These are phyloP conservation scores for Zymoseptoria pseudotritici DNA, from an alignment of 2,329 filamentous ascomycete genomes.

Conservation along the genomic window DNA sequence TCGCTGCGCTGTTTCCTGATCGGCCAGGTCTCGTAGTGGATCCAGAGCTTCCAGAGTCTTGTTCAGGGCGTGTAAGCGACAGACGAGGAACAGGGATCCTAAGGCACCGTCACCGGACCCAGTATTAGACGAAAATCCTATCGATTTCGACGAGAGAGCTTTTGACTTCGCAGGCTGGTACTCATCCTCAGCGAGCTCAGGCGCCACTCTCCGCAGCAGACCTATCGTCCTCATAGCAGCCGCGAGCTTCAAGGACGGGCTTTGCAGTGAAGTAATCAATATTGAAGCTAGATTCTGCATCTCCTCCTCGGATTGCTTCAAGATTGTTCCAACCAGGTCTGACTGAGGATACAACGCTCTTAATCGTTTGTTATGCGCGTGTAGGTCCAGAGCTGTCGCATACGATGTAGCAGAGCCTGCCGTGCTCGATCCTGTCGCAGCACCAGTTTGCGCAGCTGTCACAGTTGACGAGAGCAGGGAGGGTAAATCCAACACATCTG, in stretches of 20 bases:
- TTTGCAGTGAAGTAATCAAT: constrained; percentile 68
- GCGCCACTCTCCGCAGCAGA: constrained; percentile 80
- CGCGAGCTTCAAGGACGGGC: constrained; percentile 75
- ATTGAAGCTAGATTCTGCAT: constrained; percentile 85
- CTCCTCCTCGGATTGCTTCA: constrained; percentile 70
- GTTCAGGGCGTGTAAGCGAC: constrained; percentile 71
- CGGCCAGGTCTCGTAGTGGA: constrained; percentile 78
- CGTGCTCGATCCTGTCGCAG: constrained; percentile 41
- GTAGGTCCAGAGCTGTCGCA: constrained; percentile 80
- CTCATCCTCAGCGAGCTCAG: constrained; percentile 56
- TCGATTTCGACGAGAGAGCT: constrained; percentile 24
- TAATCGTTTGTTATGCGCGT: constrained; percentile 85
- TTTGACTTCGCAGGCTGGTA: constrained; percentile 12
- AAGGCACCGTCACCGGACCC: constrained; percentile 54
- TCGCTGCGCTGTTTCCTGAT: constrained; percentile 63
- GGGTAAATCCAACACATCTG: constrained; percentile 86
- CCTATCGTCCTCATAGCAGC: constrained; percentile 84
- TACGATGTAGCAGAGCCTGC: constrained; percentile 55
- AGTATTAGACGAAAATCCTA: constrained; percentile 19
- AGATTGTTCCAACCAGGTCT: constrained; percentile 63
- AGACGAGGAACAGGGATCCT: constrained; percentile 79
- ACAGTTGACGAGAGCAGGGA: constrained; percentile 76
- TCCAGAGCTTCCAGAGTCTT: constrained; percentile 75
- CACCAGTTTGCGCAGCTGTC: constrained; percentile 38
- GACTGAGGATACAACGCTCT: constrained; percentile 77